Evolutionary conservation across 768 basidiomycete species (phyloP), one percentile per base, ranked within the genome.

Genomic region (Tylopilus balloui): DNA sequence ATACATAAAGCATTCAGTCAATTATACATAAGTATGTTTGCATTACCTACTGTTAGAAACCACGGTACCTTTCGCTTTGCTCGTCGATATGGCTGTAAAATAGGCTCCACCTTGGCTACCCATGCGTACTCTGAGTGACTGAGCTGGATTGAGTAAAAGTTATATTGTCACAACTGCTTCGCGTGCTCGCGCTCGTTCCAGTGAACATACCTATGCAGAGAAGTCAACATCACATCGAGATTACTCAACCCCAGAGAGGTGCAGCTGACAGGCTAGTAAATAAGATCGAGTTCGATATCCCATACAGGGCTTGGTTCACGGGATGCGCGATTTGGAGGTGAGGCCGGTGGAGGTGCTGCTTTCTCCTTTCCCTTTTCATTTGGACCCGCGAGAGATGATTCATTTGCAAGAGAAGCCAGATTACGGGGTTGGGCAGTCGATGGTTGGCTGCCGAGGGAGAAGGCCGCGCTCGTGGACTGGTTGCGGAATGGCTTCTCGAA

Each of bases 401-500:
- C 51, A 21, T 14, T 28, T 28, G 11, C 28, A 3, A 31, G 48
- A 37, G 45, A 47, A 38, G 31, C 40, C 39, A 12, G 19, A 24
- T 44, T 24, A 9, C 21, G 45, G 24, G 38, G 28, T 17, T 42
- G 52, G 27, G 43, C 45, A 15, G 19, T 15, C 31, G 54, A 24
- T 39, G 47, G 35, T 50, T 70, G 69, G 32, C 65, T 57, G 20
- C 64, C 56, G 25, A 64, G 57, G 21, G 66, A 65, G 31, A 70
- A 73, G 32, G 70, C 66, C 32, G 69, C 69, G 38, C 71, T 77
- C 3, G 85, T 83, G 7, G 79, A 73, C 45, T 78, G 75, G 49
- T 87, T 84, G 43, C 86, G 76, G 67, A 99, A 88, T 0, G 92
- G 91, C 51, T 88, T 86, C 48, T 88, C 84, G 68, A 99, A 94